Base-by-base conservation (phyloP, 129 eudicot genomes). In the Lactuca saligna region DNA sequence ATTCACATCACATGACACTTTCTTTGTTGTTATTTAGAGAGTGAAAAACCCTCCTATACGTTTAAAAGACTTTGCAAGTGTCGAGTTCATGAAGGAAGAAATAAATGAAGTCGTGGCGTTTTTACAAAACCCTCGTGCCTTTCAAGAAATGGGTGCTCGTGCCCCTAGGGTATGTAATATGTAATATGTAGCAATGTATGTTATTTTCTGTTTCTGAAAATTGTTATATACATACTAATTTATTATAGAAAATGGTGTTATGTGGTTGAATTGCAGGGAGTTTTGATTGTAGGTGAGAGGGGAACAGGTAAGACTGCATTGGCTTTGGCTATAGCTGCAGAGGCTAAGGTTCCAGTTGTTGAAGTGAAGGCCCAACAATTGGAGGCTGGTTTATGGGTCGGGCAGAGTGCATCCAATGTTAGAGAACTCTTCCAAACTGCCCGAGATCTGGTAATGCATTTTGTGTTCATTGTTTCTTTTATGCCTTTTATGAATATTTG, bases 91-190 rank as follows among this genome's bases (percentile, higher is more conserved):
- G 91, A 84, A 76, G 70, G 97, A 91, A 79, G 97, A 91, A 80
- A 82, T 91, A 37, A 84, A 91, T 68, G 97, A 91, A 84, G 97
- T 91, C 42, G 96, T 91, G 68, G 86, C 96, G 37, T 91, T 88
- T 80, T 77, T 91, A 65, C 93, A 84, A 86, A 91, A 91, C 82
- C 97, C 96, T n/a, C 79, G 70, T 63, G 96, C 94, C 61, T 91
- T 88, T 31, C 94, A 91, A 80, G 96, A 91, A 54, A 82, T 91
- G 91, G 97, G 97, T 65, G 97, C 97, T 42, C 94, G 96, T 74
- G 97, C 97, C 66, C 97, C 97, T 16, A 80, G 89, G 89, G 97
- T 91, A 91, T 82, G 85, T 76, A 54, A 25, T 73, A 44, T 73
- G n/a, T 20, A 20, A 25, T 73, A 44, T 73, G n/a, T 20, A 20